phyloP scores from a whole-genome alignment of 2,329 filamentous ascomycete genomes.

The Aaosphaeria arxii region DNA sequence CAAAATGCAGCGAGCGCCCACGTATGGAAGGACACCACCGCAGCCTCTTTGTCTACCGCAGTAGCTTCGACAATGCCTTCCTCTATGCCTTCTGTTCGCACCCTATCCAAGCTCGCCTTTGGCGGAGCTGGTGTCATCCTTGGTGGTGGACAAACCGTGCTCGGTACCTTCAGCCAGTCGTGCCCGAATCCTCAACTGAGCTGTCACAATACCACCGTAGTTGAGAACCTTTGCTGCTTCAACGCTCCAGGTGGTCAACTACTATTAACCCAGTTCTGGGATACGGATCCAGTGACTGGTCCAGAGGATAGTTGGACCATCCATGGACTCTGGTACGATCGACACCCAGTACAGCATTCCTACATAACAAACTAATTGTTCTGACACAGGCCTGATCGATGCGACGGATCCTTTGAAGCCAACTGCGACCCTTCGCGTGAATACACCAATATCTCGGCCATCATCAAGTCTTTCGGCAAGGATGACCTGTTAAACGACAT shows the following conservation, averaged over 20 bases:
- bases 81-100: conserved; percentile 33
- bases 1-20: conserved; percentile 18
- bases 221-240: conserved; percentile 70
- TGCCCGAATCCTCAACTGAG: conserved; percentile 50
- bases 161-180: conserved; percentile 20
- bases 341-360: not conserved
- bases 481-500: conserved; percentile 63
- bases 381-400: conserved; percentile 47
- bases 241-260: conserved; percentile 69
- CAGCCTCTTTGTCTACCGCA: not conserved
- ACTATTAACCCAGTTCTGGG: conserved; percentile 77
- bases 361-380: not conserved
- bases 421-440: conserved; percentile 61
- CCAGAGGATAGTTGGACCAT: conserved; percentile 71
- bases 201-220: conserved; percentile 61
- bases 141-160: conserved; percentile 18
- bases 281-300: conserved; percentile 62
- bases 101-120: conserved; percentile 35
- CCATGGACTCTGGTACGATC: conserved; percentile 61
- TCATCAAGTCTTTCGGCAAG: conserved; percentile 55
- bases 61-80: conserved; percentile 20
- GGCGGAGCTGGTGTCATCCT: conserved; percentile 31
- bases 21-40: not conserved
- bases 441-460: conserved; percentile 64
- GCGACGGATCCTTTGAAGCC: conserved; percentile 66